These are phyloP conservation scores for Pythium dissotocum DNA, from an alignment of 352 stramenopile genomes.

Conservation along the genomic window DNA sequence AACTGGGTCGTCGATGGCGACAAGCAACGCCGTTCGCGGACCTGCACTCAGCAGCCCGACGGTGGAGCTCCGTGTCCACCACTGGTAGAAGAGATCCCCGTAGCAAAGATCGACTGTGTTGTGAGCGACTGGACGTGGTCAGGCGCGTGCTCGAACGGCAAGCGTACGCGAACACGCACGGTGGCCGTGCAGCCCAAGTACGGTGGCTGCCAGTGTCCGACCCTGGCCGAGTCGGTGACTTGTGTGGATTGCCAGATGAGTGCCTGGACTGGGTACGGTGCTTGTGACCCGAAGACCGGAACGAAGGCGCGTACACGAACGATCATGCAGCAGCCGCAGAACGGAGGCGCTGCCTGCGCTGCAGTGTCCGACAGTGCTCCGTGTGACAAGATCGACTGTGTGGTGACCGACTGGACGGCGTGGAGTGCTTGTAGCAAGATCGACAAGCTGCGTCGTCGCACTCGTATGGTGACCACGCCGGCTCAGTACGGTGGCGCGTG, in stretches of 20 bases:
- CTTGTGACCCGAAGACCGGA: conserved; percentile 17
- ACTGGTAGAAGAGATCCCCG: conserved; percentile 35
- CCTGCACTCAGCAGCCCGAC: conserved; percentile 22
- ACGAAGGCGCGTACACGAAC: conserved; percentile 46
- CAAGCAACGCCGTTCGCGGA: conserved; percentile 25
- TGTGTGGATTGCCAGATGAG: conserved; percentile 33
- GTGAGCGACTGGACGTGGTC: conserved; percentile 32
- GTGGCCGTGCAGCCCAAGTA: conserved; percentile 30
- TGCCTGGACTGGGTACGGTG: conserved; percentile 20
- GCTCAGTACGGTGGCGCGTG: conserved; percentile 46
- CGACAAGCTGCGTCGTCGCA: conserved; percentile 39
- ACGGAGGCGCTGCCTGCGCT: conserved; percentile 50
- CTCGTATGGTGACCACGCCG: conserved; percentile 41
- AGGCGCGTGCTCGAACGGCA: conserved; percentile 23
- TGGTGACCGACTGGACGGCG: conserved; percentile 48
- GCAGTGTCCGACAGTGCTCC: conserved; percentile 36
- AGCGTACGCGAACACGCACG: conserved; percentile 29
- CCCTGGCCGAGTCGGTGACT: conserved; percentile 10
- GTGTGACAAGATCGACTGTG: conserved; percentile 53
- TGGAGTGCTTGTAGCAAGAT: conserved; percentile 43
- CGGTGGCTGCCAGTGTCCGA: conserved; percentile 8
- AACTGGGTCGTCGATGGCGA: conserved; percentile 23
- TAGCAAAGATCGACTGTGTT: conserved; percentile 34
- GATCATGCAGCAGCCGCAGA: conserved; percentile 44
- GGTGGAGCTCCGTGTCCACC: conserved; percentile 47